Evolutionary conservation across 192 early-diverging fungal genomes (phyloP).

Genomic region (Backusella tarrabulga): DNA sequence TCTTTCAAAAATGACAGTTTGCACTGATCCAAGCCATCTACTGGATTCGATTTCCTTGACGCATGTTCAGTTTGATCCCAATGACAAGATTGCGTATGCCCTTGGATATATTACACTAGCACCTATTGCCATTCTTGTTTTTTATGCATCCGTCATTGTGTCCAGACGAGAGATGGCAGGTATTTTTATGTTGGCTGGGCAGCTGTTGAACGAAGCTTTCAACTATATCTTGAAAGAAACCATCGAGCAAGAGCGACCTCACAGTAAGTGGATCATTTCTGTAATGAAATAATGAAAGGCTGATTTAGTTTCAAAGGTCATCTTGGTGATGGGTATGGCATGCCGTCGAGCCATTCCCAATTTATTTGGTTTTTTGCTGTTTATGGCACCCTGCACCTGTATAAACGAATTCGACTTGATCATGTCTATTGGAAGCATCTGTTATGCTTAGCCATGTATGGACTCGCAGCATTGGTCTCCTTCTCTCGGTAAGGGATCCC

Average conservation of each 20-base stretch:
- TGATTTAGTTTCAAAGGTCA: slow-evolving; percentile 42
- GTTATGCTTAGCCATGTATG: slow-evolving; percentile 6
- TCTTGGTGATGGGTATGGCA: slow-evolving; percentile 75
- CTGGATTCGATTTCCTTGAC: slow-evolving; percentile 66
- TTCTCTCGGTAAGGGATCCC: slow-evolving; percentile 25
- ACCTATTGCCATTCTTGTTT: slow-evolving; percentile 66
- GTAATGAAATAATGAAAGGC: background rate
- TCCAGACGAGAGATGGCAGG: slow-evolving; percentile 59
- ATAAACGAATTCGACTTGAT: slow-evolving; percentile 32
- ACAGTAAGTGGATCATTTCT: slow-evolving; percentile 39
- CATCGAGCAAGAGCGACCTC: slow-evolving; percentile 64
- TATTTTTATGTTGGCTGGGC: slow-evolving; percentile 64
- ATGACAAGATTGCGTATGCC: slow-evolving; percentile 55
- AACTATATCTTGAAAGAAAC: slow-evolving; percentile 61
- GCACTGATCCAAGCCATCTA: background rate
- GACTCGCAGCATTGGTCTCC: slow-evolving; percentile 23
- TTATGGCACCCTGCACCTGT: slow-evolving; percentile 54
- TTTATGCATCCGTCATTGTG: slow-evolving; percentile 63
- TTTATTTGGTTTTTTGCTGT: slow-evolving; percentile 76
- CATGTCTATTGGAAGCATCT: slow-evolving; percentile 20
- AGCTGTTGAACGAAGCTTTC: slow-evolving; percentile 65
- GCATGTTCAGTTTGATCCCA: slow-evolving; percentile 63
- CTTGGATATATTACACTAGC: slow-evolving; percentile 64
- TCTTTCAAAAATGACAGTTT: background rate
- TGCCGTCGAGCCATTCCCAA: slow-evolving; percentile 83